Evolutionary conservation across 2,329 filamentous ascomycete species (phyloP).

Genomic region (Fusarium avenaceum): DNA sequence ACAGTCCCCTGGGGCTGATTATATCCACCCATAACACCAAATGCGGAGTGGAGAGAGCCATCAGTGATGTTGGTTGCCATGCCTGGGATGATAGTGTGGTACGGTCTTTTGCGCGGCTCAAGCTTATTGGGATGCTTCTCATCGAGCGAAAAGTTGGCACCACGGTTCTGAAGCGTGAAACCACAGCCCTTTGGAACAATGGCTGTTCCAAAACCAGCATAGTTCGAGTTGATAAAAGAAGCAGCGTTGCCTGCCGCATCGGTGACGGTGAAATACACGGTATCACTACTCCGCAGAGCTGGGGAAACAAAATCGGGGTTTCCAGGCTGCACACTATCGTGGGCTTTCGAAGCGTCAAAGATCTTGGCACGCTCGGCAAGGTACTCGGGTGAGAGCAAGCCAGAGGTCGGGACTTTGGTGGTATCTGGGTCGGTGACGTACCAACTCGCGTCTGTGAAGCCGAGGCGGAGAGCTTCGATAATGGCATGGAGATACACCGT

Average conservation of each 20-base stretch:
- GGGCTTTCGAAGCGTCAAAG: slow-evolving; percentile 70
- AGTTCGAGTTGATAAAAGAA: slow-evolving; percentile 97
- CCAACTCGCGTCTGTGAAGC: slow-evolving; percentile 91
- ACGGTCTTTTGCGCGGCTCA: slow-evolving; percentile 87
- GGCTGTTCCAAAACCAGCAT: slow-evolving; percentile 85
- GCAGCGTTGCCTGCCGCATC: slow-evolving; percentile 89
- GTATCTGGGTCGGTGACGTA: slow-evolving; percentile 88
- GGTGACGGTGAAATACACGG: slow-evolving; percentile 91
- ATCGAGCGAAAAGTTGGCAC: slow-evolving; percentile 83
- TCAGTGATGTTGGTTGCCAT: slow-evolving; percentile 84
- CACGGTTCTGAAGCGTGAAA: slow-evolving; percentile 95
- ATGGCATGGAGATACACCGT: slow-evolving; percentile 85
- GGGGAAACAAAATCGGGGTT: slow-evolving; percentile 69
- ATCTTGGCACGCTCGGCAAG: slow-evolving; percentile 76
- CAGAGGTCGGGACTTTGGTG: slow-evolving; percentile 75
- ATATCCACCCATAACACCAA: slow-evolving; percentile 97
- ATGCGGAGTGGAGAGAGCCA: slow-evolving; percentile 83
- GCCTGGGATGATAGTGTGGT: slow-evolving; percentile 97
- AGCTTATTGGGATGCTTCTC: slow-evolving; percentile 82
- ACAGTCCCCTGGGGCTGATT: slow-evolving; percentile 99
- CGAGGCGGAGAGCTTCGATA: slow-evolving; percentile 88
- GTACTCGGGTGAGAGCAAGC: slow-evolving; percentile 79
- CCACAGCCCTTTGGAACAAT: slow-evolving; percentile 90
- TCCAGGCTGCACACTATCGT: slow-evolving; percentile 75
- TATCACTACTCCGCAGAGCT: slow-evolving; percentile 88